Base-by-base conservation (phyloP, 1,284 basidiomycete genomes). In the Apiotrichum porosum region DNA sequence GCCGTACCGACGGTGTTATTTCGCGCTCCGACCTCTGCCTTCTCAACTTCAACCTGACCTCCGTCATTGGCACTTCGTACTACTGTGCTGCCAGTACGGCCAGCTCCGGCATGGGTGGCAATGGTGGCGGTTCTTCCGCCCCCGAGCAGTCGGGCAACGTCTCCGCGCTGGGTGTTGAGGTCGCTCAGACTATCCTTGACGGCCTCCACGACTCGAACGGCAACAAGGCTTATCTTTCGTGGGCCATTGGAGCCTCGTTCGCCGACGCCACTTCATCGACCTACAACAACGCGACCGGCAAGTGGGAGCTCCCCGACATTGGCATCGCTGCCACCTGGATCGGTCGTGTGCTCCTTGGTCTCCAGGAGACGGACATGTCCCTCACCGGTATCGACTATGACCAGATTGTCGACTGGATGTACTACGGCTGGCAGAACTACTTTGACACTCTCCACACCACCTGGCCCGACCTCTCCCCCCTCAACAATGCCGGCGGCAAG, bases 401-500 rank as follows among this genome's bases (percentile, higher is more conserved):
- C 17, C 43, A 42, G 35, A 35, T 62, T 24, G 41, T 48, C 33
- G 43, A 42, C 19, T 49, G 24, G n/a, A 52, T 52, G 50, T 26
- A 32, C 31, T n/a, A 47, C 23, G 50, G 50, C 8, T 24, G 23
- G 21, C 46, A 52, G 24, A 23, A 39, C 22, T 52, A 47, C 39
- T 21, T 31, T 30, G 28, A 26, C 33, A 35, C 26, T 9, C 6
- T 35, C 26, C 47, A 61, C 22, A 44, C 32, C 28, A 44, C 38
- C 22, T 44, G n/a, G n/a, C 36, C 58, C 13, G 61, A 63, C 38
- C 38, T 63, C 17, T 49, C 45, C 30, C 37, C 30, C 5, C 56
- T 58, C 44, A 24, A 62, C 23, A 37, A 37, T 6, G 33, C 23
- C n/a, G 58, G 58, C 17, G 53, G 51, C 32, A 63, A 63, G 52